These are phyloP conservation scores for Hyphopichia wangnamkhiaoensis DNA, from an alignment of 1,139 yeast genomes.

Conservation along the genomic window DNA sequence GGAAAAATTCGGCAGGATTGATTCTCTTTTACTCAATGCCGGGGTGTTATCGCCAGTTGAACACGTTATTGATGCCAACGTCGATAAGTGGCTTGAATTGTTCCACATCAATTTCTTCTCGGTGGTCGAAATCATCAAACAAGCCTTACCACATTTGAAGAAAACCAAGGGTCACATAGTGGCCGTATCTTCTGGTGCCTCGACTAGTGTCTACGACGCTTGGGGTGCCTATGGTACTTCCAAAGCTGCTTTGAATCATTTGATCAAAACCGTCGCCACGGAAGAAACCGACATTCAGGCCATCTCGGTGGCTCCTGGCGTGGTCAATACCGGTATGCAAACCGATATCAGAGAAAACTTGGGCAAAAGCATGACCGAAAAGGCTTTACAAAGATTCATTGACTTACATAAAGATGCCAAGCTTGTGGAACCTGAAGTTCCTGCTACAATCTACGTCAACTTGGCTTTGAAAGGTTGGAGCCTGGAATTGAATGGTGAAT, in stretches of 20 bases:
- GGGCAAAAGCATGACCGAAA: slow-evolving; percentile 57
- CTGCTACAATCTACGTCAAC: slow-evolving; percentile 68
- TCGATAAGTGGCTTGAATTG: slow-evolving; percentile 60
- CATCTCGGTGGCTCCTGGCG: slow-evolving; percentile 87
- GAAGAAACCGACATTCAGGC: slow-evolving; percentile 65
- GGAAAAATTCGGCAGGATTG: slow-evolving; percentile 57
- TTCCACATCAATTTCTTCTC: slow-evolving; percentile 83
- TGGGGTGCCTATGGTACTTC: slow-evolving; percentile 93
- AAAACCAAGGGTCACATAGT: slow-evolving; percentile 61
- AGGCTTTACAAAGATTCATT: slow-evolving; percentile 56
- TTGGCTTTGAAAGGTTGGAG: slow-evolving; percentile 63
- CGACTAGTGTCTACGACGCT: slow-evolving; percentile 58
- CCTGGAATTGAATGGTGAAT: slow-evolving; percentile 58
- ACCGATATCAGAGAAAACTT: slow-evolving; percentile 62
- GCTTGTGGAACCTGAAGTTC: slow-evolving; percentile 65
- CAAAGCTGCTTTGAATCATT: slow-evolving; percentile 84
- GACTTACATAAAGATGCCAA: slow-evolving; percentile 56
- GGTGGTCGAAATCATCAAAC: slow-evolving; percentile 60
- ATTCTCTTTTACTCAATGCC: slow-evolving; percentile 81
- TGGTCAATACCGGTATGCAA: slow-evolving; percentile 90
- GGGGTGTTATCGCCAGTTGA: slow-evolving; percentile 85
- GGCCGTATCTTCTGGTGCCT: slow-evolving; percentile 87
- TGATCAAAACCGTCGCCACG: slow-evolving; percentile 61
- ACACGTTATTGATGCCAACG: slow-evolving; percentile 48
- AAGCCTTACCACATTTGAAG: slow-evolving; percentile 60